Percentiles rank a stretch among this genome's conserved stretches.
phyloP scores from a whole-genome alignment of 2,329 filamentous ascomycete species.

The Samsoniella hepiali region DNA sequence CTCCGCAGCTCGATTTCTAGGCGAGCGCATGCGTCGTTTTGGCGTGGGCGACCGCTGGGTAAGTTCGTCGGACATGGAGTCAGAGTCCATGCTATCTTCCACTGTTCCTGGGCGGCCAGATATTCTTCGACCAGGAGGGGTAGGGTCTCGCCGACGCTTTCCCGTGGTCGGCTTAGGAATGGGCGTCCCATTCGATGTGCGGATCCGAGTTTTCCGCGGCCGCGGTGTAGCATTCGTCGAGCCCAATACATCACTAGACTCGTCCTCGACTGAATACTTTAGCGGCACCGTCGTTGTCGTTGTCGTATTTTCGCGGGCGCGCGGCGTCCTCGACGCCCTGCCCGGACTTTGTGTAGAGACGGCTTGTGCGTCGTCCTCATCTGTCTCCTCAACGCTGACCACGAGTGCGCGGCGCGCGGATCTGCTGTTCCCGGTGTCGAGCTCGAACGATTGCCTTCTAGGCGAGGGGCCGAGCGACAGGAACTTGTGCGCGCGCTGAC shows the following conservation, averaged over 20 bases:
- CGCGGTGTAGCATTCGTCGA: slow-evolving; percentile 36
- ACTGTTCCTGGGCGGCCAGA: slow-evolving; percentile 34
- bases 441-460: slow-evolving; percentile 54
- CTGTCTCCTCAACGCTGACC: slow-evolving; percentile 57
- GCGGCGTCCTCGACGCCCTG: slow-evolving; percentile 5
- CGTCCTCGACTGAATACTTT: slow-evolving; percentile 38
- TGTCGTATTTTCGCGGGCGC: slow-evolving; percentile 43
- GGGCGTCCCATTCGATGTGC: slow-evolving; percentile 52
- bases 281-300: slow-evolving; percentile 53
- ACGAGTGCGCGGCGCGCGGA: slow-evolving; percentile 51
- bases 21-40: slow-evolving; percentile 19
- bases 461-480: slow-evolving; percentile 43
- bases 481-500: slow-evolving; percentile 39
- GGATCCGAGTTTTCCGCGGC: slow-evolving; percentile 44
- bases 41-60: slow-evolving; percentile 14
- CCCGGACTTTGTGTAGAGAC: too few species aligned
- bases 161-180: slow-evolving; percentile 37
- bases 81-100: slow-evolving; percentile 21
- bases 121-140: slow-evolving; percentile 41
- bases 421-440: slow-evolving; percentile 49
- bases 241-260: slow-evolving; percentile 34
- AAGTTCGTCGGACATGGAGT: slow-evolving; percentile 12
- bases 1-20: slow-evolving; percentile 23
- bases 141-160: slow-evolving; percentile 42
- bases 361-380: slow-evolving; percentile 33